Evolutionary conservation across 768 basidiomycete species (phyloP).

Genomic region (Russula virescens): DNA sequence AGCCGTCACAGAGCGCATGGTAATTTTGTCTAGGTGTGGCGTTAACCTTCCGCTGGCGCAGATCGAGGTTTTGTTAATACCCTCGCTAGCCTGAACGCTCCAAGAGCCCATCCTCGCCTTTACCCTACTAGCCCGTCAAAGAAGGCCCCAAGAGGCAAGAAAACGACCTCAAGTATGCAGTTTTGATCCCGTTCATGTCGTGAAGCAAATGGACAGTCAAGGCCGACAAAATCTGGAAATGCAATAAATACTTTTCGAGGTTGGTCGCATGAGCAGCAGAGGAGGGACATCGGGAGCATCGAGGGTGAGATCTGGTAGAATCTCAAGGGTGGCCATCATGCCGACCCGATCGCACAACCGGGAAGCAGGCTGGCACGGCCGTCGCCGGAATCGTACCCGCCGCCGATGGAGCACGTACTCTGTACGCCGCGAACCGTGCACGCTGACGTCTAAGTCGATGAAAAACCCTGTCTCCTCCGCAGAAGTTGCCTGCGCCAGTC

Average conservation of each 20-base stretch:
- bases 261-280: background rate
- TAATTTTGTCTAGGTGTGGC: constrained; percentile 19
- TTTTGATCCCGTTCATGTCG: background rate
- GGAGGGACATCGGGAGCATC: constrained; percentile 22
- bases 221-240: constrained; percentile 6
- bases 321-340: constrained; percentile 2
- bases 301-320: constrained; percentile 19
- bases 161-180: background rate
- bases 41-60: constrained; percentile 18
- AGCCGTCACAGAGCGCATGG: background rate
- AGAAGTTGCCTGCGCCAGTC: constrained; percentile 10
- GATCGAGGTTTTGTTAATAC: constrained; percentile 6
- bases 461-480: constrained; percentile 4
- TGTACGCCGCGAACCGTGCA: constrained; percentile 16
- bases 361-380: constrained; percentile 6
- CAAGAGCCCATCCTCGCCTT: background rate
- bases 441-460: constrained; percentile 22
- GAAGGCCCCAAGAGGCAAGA: background rate
- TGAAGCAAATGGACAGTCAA: background rate
- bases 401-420: constrained; percentile 14
- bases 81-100: too few species aligned
- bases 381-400: constrained; percentile 2
- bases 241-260: constrained; percentile 22
- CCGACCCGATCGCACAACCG: constrained; percentile 9
- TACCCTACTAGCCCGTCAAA: background rate